These are phyloP conservation scores for Bocquillonia castaneifolia DNA, from an alignment of 441 rosid species.

Conservation along the genomic window DNA sequence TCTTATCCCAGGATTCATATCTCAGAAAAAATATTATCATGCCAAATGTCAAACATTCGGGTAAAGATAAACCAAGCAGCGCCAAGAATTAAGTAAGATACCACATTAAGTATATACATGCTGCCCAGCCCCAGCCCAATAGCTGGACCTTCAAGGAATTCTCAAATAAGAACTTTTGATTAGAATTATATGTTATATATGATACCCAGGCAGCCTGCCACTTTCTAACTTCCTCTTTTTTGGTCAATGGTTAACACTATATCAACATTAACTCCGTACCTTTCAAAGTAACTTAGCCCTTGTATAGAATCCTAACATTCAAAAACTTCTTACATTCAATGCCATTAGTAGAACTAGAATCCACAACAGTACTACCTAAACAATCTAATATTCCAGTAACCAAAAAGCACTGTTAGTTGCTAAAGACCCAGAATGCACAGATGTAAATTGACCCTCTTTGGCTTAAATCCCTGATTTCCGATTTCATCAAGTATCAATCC, in stretches of 20 bases:
- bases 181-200: not conserved
- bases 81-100: not conserved
- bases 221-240: not conserved
- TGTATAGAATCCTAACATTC: not conserved
- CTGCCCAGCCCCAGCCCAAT: not conserved
- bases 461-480: not conserved
- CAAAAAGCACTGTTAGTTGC: not conserved
- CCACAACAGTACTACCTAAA: not conserved
- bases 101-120: not conserved
- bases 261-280: not conserved
- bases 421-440: not conserved
- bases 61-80: not conserved
- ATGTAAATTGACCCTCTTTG: not conserved
- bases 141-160: not conserved
- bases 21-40: not conserved
- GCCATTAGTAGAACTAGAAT: not conserved
- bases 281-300: not conserved
- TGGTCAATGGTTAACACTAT: not conserved
- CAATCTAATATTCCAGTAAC: not conserved
- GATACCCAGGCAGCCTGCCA: not conserved
- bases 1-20: not conserved
- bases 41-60: conserved; percentile 1
- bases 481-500: too few relatives aligned
- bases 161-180: conserved; percentile 1
- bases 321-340: not conserved